These are phyloP conservation scores for Globisporangium acanthophoron DNA, from an alignment of 352 stramenopile genomes.

Conservation along the genomic window DNA sequence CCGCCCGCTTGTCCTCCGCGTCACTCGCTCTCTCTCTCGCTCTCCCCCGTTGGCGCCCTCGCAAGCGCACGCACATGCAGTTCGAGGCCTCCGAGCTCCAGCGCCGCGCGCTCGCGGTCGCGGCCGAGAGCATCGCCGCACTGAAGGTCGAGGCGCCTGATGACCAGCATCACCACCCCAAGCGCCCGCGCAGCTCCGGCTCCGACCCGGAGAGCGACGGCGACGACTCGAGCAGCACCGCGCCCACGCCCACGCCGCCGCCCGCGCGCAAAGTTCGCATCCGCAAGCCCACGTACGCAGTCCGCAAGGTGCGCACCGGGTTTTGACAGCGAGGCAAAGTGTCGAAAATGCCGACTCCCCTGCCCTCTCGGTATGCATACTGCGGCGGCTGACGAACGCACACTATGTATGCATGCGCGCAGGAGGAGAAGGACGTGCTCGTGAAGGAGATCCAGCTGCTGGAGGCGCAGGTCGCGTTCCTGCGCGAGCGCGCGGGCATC, in stretches of 20 bases:
- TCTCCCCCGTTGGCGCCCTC: not conserved
- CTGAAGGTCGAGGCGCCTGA: not conserved
- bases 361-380: not conserved
- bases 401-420: not conserved
- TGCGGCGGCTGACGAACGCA: not conserved
- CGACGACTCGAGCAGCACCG: slow-evolving; percentile 12
- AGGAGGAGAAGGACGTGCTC: slow-evolving; percentile 46
- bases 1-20: not conserved
- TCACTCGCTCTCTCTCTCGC: no score
- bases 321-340: no score
- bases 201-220: slow-evolving; percentile 8
- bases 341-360: not conserved
- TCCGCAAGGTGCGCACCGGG: slow-evolving; percentile 8
- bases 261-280: slow-evolving; percentile 13
- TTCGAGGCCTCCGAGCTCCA: slow-evolving; percentile 3
- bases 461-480: slow-evolving; percentile 20
- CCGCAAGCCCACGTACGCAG: slow-evolving; percentile 16
- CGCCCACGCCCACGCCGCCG: not conserved
- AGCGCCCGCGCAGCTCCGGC: slow-evolving; percentile 3
- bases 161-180: not conserved
- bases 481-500: slow-evolving; percentile 25
- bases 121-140: slow-evolving; percentile 9
- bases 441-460: slow-evolving; percentile 26
- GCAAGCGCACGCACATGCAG: not conserved
- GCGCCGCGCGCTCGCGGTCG: slow-evolving; percentile 9